These are phyloP conservation scores for Mortierella claussenii DNA, from an alignment of 192 early-diverging fungal genomes.

Conservation along the genomic window DNA sequence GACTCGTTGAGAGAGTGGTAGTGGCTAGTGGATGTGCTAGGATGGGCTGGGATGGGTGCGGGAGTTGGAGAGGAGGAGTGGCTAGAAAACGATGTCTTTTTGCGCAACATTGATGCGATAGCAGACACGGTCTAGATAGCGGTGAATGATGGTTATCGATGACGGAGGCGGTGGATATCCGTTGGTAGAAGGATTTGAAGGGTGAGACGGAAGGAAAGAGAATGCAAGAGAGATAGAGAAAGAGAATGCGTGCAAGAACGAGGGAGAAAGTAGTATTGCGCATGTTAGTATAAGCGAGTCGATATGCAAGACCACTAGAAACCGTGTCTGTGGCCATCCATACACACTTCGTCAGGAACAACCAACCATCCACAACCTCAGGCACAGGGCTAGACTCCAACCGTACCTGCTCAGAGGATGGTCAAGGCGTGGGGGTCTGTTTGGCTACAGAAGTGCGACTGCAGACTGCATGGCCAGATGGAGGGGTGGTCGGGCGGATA, in stretches of 20 bases:
- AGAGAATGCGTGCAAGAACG: background rate
- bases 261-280: background rate
- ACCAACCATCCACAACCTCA: too few relatives aligned
- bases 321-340: too few relatives aligned
- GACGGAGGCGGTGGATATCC: background rate
- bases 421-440: too few relatives aligned
- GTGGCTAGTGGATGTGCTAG: conserved; percentile 20
- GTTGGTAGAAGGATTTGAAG: background rate
- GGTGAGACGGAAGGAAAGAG: background rate
- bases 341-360: too few relatives aligned
- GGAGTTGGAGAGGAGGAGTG: conserved; percentile 15
- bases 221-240: background rate
- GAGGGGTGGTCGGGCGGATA: too few relatives aligned
- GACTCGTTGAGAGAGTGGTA: background rate
- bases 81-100: conserved; percentile 41
- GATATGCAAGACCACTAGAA: too few relatives aligned
- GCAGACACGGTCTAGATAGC: too few relatives aligned
- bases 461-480: background rate
- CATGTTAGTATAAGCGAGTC: too few relatives aligned
- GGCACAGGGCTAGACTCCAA: too few relatives aligned
- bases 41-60: conserved; percentile 20
- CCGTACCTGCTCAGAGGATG: too few relatives aligned
- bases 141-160: background rate
- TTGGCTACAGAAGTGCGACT: background rate
- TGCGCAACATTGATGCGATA: conserved; percentile 30